Conservation (phyloP, 1,284 basidiomycete genomes). For the Pseudozyma pruni region DNA sequence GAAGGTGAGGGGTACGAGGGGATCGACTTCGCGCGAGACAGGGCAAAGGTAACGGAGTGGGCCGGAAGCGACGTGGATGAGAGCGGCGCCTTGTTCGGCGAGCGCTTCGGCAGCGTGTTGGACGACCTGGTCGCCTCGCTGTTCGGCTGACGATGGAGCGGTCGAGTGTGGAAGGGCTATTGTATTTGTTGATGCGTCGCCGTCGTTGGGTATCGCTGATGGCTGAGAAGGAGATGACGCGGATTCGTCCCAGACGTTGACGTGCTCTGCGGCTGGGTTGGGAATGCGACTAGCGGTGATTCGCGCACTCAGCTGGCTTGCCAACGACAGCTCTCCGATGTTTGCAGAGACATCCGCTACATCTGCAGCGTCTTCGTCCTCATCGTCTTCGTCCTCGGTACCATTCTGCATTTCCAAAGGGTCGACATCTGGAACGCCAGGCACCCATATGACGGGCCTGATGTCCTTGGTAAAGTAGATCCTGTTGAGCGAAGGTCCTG, state of each 20-base stretch:
- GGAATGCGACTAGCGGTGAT: slow-evolving; percentile 22
- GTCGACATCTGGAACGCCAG: slow-evolving; percentile 48
- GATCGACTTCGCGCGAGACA: slow-evolving; percentile 85
- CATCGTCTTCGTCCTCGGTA: slow-evolving; percentile 20
- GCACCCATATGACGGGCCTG: slow-evolving; percentile 53
- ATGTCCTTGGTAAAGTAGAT: slow-evolving; percentile 50
- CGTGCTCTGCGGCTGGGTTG: slow-evolving; percentile 17
- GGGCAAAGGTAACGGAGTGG: slow-evolving; percentile 82
- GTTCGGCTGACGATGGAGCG: slow-evolving; percentile 1
- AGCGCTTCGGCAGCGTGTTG: slow-evolving; percentile 43
- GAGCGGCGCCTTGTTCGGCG: slow-evolving; percentile 71
- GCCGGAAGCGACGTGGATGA: slow-evolving; percentile 81
- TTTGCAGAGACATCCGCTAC: slow-evolving; percentile 25
- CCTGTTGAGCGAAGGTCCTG: slow-evolving; percentile 24
- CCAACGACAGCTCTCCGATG: slow-evolving; percentile 35
- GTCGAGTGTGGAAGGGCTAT: not conserved
- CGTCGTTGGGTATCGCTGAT: not conserved
- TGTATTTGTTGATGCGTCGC: not conserved
- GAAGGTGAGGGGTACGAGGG: slow-evolving; percentile 88
- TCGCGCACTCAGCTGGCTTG: slow-evolving; percentile 41
- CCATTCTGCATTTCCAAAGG: slow-evolving; percentile 30
- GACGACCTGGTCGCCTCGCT: slow-evolving; percentile 22
- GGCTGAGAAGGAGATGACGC: not conserved
- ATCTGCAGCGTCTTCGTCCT: slow-evolving; percentile 20
- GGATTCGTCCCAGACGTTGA: slow-evolving; percentile 46